These are phyloP conservation scores for Cercospora sp. DNA, from an alignment of 2,329 filamentous ascomycete genomes.

Conservation along the genomic window DNA sequence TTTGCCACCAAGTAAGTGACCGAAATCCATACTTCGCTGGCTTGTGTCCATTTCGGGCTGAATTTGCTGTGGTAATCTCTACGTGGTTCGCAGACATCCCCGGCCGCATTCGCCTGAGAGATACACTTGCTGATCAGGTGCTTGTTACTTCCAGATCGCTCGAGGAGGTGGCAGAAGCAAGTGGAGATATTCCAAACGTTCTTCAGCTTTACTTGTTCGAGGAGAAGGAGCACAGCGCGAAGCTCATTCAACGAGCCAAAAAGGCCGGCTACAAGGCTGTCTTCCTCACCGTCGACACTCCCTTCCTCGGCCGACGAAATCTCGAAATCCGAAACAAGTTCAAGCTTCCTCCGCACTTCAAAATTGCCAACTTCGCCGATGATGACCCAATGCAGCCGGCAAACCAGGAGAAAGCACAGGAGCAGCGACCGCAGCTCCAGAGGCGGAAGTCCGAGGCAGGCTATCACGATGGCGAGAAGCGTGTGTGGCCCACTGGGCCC, in stretches of 20 bases:
- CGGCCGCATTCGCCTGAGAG: neutral
- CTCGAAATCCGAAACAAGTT: constrained; percentile 59
- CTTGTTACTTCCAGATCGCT: constrained; percentile 33
- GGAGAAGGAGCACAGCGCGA: constrained; percentile 53
- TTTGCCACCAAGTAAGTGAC: constrained; percentile 46
- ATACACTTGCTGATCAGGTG: neutral
- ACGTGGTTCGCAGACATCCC: neutral
- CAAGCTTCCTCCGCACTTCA: constrained; percentile 40
- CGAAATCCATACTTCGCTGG: neutral
- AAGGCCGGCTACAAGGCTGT: constrained; percentile 56
- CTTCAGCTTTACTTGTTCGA: constrained; percentile 60
- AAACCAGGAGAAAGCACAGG: constrained; percentile 20
- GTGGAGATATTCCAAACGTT: constrained; percentile 48
- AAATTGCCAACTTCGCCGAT: constrained; percentile 40
- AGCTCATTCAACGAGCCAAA: constrained; percentile 40
- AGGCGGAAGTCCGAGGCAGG: constrained; percentile 13
- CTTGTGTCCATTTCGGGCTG: neutral
- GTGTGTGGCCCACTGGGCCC: constrained; percentile 38
- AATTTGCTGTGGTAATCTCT: neutral
- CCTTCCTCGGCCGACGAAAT: constrained; percentile 55
- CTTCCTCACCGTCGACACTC: constrained; percentile 59
- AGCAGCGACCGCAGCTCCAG: constrained; percentile 12
- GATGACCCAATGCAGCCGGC: constrained; percentile 25
- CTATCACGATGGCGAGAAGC: constrained; percentile 32
- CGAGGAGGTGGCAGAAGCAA: constrained; percentile 54